These are phyloP conservation scores for Exophiala sp. DNA, from an alignment of 2,329 filamentous ascomycete genomes.

Conservation along the genomic window DNA sequence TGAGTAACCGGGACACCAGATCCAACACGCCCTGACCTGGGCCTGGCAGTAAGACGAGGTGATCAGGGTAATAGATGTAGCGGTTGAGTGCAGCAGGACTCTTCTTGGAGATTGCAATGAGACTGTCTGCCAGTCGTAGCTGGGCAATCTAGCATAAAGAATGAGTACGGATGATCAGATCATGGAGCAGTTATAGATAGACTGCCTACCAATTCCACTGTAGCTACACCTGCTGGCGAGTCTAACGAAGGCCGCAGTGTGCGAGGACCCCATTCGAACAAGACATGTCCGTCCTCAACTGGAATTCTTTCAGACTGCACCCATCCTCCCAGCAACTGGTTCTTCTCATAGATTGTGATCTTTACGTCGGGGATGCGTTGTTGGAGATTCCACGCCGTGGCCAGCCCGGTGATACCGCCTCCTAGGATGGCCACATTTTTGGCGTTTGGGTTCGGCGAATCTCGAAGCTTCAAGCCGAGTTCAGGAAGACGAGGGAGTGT, in stretches of 20 bases:
- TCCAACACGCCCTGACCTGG: conserved; percentile 31
- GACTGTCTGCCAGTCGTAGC: conserved; percentile 51
- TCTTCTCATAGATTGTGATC: conserved; percentile 76
- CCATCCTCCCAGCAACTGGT: conserved; percentile 72
- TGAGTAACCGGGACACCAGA: conserved; percentile 32
- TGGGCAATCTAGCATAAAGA: conserved; percentile 47
- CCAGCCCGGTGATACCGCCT: conserved; percentile 75
- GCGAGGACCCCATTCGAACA: conserved; percentile 80
- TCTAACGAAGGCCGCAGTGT: conserved; percentile 56
- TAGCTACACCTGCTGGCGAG: conserved; percentile 53
- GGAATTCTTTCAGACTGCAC: conserved; percentile 60
- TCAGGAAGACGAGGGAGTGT: conserved; percentile 38
- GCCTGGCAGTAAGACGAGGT: conserved; percentile 59
- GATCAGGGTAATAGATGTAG: conserved; percentile 85
- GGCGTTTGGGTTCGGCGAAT: conserved; percentile 27
- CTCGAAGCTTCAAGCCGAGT: conserved; percentile 1
- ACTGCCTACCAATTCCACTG: conserved; percentile 60
- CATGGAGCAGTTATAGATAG: not conserved
- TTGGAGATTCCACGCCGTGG: conserved; percentile 69
- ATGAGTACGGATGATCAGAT: not conserved
- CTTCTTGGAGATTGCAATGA: conserved; percentile 49
- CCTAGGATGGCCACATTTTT: conserved; percentile 63
- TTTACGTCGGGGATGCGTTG: conserved; percentile 60
- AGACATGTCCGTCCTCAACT: conserved; percentile 56
- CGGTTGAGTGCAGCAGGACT: conserved; percentile 56